Evolutionary conservation across 1,139 yeast genomes (phyloP).

Genomic region (Nadsonia starkeyi-henricii): DNA sequence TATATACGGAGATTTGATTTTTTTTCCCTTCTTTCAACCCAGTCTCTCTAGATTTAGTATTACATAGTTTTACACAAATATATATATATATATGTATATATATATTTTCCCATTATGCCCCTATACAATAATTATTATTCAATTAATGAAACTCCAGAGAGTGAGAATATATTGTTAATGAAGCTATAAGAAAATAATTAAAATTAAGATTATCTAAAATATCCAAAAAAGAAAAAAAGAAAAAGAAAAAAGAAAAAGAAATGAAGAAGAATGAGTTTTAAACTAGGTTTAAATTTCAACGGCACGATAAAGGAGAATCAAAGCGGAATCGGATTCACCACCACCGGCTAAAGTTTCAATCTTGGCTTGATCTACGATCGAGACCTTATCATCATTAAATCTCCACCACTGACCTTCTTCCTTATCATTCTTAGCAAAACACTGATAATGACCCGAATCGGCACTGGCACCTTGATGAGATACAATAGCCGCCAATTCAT

Average conservation of each 20-base stretch:
- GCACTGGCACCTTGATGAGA: constrained; percentile 95
- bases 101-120: too few relatives aligned
- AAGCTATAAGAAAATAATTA: too few relatives aligned
- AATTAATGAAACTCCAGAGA: too few relatives aligned
- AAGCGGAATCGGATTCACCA: constrained; percentile 93
- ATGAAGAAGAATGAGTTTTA: constrained; percentile 23
- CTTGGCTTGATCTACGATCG: constrained; percentile 58
- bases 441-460: constrained; percentile 94
- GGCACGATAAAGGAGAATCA: constrained; percentile 73
- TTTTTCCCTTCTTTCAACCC: too few relatives aligned
- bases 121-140: too few relatives aligned
- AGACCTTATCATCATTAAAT: constrained; percentile 89
- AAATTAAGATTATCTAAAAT: too few relatives aligned
- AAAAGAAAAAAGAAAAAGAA: background rate
- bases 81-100: too few relatives aligned
- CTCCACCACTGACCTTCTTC: constrained; percentile 77
- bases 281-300: constrained; percentile 35
- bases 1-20: too few relatives aligned
- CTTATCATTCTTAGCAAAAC: constrained; percentile 59
- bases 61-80: too few relatives aligned
- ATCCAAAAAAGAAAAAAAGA: too few relatives aligned
- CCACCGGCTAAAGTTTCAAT: constrained; percentile 88
- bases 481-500: constrained; percentile 68
- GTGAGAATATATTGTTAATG: too few relatives aligned
- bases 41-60: too few relatives aligned